These are phyloP conservation scores for Dioscorea zingiberensis DNA, from an alignment of 106 monocot species.

Conservation along the genomic window DNA sequence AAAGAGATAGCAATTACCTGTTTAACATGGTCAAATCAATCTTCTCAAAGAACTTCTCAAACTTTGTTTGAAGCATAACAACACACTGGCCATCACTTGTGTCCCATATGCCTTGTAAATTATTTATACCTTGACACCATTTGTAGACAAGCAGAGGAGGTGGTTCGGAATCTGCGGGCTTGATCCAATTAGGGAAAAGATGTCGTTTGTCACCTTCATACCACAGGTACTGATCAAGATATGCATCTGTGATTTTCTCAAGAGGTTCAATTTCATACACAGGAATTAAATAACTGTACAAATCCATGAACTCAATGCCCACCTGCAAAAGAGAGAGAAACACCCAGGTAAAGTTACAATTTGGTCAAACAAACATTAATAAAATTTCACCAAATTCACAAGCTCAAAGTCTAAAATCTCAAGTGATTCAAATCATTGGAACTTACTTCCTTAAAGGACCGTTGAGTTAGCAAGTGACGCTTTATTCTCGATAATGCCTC, in stretches of 20 bases:
- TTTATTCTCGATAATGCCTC: conserved; percentile 98
- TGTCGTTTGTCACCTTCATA: conserved; percentile 99
- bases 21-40: conserved; percentile 98
- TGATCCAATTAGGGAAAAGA: conserved; percentile 99
- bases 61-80: conserved; percentile 99
- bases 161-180: conserved; percentile 99
- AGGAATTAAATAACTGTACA: conserved; percentile 97
- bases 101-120: conserved; percentile 94
- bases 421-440: not conserved
- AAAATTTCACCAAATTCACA: not conserved
- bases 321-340: conserved; percentile 42
- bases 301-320: conserved; percentile 99
- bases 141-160: conserved; percentile 98
- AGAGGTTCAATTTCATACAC: conserved; percentile 99
- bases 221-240: conserved; percentile 99
- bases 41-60: conserved; percentile 99
- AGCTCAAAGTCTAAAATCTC: too few species aligned
- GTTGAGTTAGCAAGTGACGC: conserved; percentile 94
- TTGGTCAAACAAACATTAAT: not conserved
- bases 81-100: conserved; percentile 98
- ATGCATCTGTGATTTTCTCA: conserved; percentile 99
- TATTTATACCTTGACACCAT: conserved; percentile 99
- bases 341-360: not conserved
- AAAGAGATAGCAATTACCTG: conserved; percentile 35
- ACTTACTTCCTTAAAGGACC: conserved; percentile 94